These are phyloP conservation scores for Collybiopsis luxurians DNA, from an alignment of 768 basidiomycete species.

Conservation along the genomic window DNA sequence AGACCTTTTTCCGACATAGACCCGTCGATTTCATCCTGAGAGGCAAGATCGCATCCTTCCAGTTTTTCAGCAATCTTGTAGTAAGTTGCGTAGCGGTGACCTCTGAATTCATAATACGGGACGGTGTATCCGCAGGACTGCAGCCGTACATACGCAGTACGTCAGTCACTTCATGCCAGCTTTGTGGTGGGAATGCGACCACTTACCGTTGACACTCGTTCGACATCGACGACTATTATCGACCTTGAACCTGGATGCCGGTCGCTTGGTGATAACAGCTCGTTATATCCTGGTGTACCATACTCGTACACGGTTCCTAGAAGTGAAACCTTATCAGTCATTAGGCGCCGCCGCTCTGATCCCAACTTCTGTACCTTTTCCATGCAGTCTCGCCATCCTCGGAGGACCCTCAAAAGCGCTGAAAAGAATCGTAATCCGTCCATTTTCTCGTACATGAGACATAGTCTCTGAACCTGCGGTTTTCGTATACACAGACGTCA, in stretches of 20 bases:
- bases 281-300: slow-evolving; percentile 59
- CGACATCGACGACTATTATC: slow-evolving; percentile 57
- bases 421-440: slow-evolving; percentile 59
- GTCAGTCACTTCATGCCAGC: no score
- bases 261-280: slow-evolving; percentile 40
- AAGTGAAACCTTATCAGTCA: neutral
- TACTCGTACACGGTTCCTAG: slow-evolving; percentile 60
- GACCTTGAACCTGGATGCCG: slow-evolving; percentile 59
- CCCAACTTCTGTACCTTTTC: slow-evolving; percentile 41
- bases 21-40: neutral
- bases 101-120: slow-evolving; percentile 56
- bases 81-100: slow-evolving; percentile 52
- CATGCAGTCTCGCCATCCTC: slow-evolving; percentile 55
- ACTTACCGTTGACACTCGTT: slow-evolving; percentile 51
- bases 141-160: neutral
- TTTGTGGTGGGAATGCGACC: neutral
- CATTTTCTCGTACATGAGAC: slow-evolving; percentile 61
- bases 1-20: slow-evolving; percentile 39
- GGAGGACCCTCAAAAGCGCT: slow-evolving; percentile 61
- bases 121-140: slow-evolving; percentile 70
- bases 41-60: slow-evolving; percentile 29
- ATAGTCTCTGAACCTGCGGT: slow-evolving; percentile 53
- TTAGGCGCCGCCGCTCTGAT: no score
- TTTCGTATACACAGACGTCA: neutral
- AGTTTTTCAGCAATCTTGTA: slow-evolving; percentile 46